A percentile compares a stretch with the other conserved stretches of the same genome.
Conservation (phyloP, 495 filamentous ascomycete genomes). For the Aspergillus ellipticus region DNA sequence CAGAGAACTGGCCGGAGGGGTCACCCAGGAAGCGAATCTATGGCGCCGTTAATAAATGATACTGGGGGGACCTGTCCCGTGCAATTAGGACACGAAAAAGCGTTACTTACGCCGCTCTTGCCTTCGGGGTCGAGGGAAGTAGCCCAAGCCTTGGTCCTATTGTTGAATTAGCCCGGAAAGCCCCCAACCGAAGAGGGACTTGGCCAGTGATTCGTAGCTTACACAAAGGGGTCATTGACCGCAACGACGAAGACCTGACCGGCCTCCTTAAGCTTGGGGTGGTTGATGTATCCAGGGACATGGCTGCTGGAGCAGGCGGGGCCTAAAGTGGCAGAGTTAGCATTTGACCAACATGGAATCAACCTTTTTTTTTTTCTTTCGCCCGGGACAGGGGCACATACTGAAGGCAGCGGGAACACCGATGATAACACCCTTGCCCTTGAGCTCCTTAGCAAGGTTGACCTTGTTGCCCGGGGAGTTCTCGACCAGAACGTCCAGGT, state of each 20-base stretch:
- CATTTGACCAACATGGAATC: not conserved
- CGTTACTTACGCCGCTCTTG: slow-evolving; percentile 65
- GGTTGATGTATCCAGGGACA: slow-evolving; percentile 77
- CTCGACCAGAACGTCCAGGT: slow-evolving; percentile 57
- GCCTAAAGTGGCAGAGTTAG: slow-evolving; percentile 26
- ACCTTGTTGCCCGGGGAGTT: slow-evolving; percentile 75
- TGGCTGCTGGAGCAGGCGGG: slow-evolving; percentile 77
- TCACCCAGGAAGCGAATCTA: slow-evolving; percentile 90
- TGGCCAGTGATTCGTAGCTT: slow-evolving; percentile 30
- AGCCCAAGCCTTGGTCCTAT: slow-evolving; percentile 84
- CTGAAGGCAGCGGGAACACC: slow-evolving; percentile 90
- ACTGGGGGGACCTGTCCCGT: not conserved
- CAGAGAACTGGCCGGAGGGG: slow-evolving; percentile 76
- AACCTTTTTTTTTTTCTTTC: not conserved
- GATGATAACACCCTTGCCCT: slow-evolving; percentile 72
- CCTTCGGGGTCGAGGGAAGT: slow-evolving; percentile 65
- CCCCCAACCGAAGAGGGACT: not conserved
- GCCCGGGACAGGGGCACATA: slow-evolving; percentile 31
- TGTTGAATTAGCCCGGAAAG: not conserved
- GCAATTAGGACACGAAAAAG: not conserved
- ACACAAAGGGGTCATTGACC: slow-evolving; percentile 97
- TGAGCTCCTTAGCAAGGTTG: slow-evolving; percentile 73
- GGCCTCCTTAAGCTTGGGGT: slow-evolving; percentile 66
- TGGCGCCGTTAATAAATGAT: not conserved
- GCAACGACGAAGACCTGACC: slow-evolving; percentile 81